Conservation (phyloP, 2,329 filamentous ascomycete genomes). For the Neospermospora avenae region DNA sequence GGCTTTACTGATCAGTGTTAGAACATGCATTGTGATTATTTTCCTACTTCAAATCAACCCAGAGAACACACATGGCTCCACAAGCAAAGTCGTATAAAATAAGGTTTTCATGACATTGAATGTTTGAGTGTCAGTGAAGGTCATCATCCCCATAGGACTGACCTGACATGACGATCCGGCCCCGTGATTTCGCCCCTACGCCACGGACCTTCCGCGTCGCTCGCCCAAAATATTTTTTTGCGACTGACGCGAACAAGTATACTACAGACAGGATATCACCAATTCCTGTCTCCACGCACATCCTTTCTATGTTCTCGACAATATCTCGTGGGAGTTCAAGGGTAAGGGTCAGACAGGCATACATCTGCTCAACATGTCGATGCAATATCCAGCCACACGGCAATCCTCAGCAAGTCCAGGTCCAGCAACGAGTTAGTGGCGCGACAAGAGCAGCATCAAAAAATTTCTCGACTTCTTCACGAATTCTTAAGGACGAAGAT, state of each 20-base stretch:
- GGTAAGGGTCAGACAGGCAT: constrained; percentile 17
- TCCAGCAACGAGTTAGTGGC: constrained; percentile 3
- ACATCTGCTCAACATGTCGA: constrained; percentile 29
- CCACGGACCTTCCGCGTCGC: neutral
- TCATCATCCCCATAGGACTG: too few relatives aligned
- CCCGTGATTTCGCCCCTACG: too few relatives aligned
- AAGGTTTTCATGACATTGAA: too few relatives aligned
- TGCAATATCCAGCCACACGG: constrained; percentile 12
- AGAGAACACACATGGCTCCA: too few relatives aligned
- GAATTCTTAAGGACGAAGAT: neutral
- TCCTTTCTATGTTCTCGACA: constrained; percentile 27
- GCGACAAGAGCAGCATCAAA: neutral
- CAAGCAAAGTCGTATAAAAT: too few relatives aligned
- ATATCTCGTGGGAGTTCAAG: constrained; percentile 24
- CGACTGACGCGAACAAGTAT: neutral
- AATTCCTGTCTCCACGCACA: neutral
- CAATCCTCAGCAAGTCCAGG: neutral
- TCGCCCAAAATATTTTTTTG: neutral
- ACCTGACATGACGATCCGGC: too few relatives aligned
- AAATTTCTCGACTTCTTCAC: constrained; percentile 5
- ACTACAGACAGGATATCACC: neutral
- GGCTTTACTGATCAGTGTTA: too few relatives aligned
- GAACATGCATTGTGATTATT: too few relatives aligned
- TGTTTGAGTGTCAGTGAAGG: neutral
- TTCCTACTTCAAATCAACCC: too few relatives aligned